These are phyloP conservation scores for Annulohypoxylon truncatum DNA, from an alignment of 2,329 filamentous ascomycete species.

Conservation along the genomic window DNA sequence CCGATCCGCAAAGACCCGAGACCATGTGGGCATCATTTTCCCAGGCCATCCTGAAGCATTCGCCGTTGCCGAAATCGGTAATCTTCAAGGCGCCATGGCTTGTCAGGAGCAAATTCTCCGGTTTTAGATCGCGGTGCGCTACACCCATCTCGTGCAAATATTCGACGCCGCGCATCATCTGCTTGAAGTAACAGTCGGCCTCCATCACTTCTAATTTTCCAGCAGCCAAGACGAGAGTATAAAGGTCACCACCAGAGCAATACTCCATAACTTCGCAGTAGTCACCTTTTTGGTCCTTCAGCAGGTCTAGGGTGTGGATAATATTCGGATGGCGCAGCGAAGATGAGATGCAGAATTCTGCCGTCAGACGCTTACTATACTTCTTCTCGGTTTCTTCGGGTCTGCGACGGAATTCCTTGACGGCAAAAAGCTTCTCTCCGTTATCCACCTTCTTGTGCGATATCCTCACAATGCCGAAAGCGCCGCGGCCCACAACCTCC, in stretches of 20 bases:
- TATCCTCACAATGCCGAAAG: slow-evolving; percentile 96
- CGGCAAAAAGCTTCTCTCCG: slow-evolving; percentile 93
- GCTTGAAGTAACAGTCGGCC: slow-evolving; percentile 98
- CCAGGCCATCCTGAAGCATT: slow-evolving; percentile 99
- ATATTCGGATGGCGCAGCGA: slow-evolving; percentile 97
- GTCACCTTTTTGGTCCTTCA: slow-evolving; percentile 96
- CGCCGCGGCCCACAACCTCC: slow-evolving; percentile 93
- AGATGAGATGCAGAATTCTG: slow-evolving; percentile 98
- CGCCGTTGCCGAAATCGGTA: slow-evolving; percentile 97
- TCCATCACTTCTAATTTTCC: slow-evolving; percentile 92
- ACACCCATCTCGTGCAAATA: slow-evolving; percentile 99
- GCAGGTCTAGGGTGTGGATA: slow-evolving; percentile 94
- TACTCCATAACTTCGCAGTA: slow-evolving; percentile 99
- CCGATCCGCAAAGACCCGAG: slow-evolving; percentile 93
- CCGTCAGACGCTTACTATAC: slow-evolving; percentile 96
- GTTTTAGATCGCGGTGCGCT: slow-evolving; percentile 95
- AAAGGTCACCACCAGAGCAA: slow-evolving; percentile 94
- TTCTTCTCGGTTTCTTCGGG: slow-evolving; percentile 96
- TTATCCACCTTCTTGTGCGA: slow-evolving; percentile 93
- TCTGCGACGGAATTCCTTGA: slow-evolving; percentile 96
- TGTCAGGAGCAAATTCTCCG: slow-evolving; percentile 94
- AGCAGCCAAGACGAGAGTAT: slow-evolving; percentile 90
- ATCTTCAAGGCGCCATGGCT: slow-evolving; percentile 95
- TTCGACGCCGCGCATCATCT: slow-evolving; percentile 98
- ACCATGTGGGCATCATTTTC: slow-evolving; percentile 99